Evolutionary conservation across 2,329 filamentous ascomycete species (phyloP).

Genomic region (Pseudogymnoascus sp.): DNA sequence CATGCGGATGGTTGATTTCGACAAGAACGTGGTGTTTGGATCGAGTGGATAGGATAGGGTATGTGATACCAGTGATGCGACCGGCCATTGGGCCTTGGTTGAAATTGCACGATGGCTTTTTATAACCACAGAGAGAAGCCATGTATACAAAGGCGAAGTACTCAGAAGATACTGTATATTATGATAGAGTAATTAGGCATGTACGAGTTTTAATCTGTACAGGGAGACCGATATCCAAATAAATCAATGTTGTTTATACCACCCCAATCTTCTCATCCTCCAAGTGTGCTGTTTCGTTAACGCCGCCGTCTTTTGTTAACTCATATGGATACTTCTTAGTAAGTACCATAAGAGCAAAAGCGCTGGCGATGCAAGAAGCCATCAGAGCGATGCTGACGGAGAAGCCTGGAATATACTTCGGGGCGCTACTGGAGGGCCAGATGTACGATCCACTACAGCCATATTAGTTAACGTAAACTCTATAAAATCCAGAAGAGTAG

Average conservation of each 20-base stretch:
- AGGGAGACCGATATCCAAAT: background rate
- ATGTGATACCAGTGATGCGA: no score
- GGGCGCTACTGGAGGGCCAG: background rate
- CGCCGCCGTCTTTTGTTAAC: conserved; percentile 13
- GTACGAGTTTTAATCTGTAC: no score
- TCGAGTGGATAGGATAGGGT: no score
- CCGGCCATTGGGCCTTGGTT: no score
- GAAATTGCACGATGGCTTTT: no score
- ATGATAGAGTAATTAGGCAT: no score
- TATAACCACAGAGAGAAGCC: no score
- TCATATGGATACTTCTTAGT: conserved; percentile 17
- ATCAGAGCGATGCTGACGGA: conserved; percentile 13
- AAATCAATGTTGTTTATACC: background rate
- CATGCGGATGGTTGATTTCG: no score
- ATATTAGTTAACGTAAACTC: background rate
- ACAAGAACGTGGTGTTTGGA: no score
- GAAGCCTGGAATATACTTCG: conserved; percentile 10
- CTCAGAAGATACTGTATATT: no score
- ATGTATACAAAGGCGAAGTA: no score
- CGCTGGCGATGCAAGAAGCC: conserved; percentile 11
- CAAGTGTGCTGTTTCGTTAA: conserved; percentile 1
- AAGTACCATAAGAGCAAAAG: conserved; percentile 13
- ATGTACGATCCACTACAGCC: background rate
- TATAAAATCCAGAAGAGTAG: background rate
- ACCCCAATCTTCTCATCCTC: background rate